A percentile compares a stretch with the other conserved stretches of the same genome.
phyloP scores from a whole-genome alignment of 306 rosid genomes.

The Sindora glabra region DNA sequence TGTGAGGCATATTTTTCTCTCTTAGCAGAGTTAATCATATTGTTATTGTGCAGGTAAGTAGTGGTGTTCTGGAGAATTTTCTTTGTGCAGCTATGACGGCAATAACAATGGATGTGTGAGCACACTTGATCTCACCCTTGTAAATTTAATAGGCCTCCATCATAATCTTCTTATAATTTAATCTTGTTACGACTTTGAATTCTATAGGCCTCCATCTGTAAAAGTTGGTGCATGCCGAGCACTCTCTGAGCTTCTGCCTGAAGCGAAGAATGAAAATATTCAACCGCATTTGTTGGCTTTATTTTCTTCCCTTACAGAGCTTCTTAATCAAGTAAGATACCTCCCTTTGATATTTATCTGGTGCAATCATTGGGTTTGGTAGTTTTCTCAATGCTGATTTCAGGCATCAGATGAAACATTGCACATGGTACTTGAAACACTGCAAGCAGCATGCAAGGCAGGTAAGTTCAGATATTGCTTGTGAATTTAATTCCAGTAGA shows the following conservation, averaged over 20 bases:
- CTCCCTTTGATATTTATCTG: slow-evolving; percentile 10
- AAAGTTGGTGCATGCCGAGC: slow-evolving; percentile 95
- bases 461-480: slow-evolving; percentile 30
- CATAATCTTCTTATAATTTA: slow-evolving; percentile 10
- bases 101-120: slow-evolving; percentile 75
- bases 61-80: slow-evolving; percentile 51
- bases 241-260: slow-evolving; percentile 80
- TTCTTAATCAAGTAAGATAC: slow-evolving; percentile 63
- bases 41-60: slow-evolving; percentile 49
- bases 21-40: neutral
- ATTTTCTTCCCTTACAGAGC: slow-evolving; percentile 73
- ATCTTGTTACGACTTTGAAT: slow-evolving; percentile 13
- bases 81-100: slow-evolving; percentile 70
- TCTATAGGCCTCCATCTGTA: slow-evolving; percentile 76
- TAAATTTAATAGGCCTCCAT: no score
- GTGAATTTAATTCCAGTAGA: neutral
- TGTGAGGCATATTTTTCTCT: neutral
- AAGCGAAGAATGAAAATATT: slow-evolving; percentile 52
- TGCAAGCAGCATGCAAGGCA: slow-evolving; percentile 67
- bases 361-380: slow-evolving; percentile 14
- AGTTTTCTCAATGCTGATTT: slow-evolving; percentile 24
- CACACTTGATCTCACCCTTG: slow-evolving; percentile 2
- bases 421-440: slow-evolving; percentile 88
- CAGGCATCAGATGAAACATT: slow-evolving; percentile 91
- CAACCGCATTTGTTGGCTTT: slow-evolving; percentile 63